Evolutionary conservation across 1,284 basidiomycete genomes (phyloP).

Genomic region (Xerocomus cyaneibrunnescens): DNA sequence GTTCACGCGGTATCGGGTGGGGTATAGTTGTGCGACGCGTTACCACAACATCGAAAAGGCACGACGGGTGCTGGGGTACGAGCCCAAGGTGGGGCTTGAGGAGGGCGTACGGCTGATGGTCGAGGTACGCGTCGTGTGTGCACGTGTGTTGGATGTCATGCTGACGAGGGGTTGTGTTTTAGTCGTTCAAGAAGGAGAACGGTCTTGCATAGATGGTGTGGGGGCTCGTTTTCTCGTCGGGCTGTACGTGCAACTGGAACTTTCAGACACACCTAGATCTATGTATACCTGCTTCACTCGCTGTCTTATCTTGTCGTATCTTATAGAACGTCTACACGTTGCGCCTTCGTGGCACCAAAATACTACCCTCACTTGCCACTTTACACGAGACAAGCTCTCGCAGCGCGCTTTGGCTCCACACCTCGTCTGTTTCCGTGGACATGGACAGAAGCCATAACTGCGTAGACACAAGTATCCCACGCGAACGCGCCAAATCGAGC

Average conservation of each 20-base stretch:
- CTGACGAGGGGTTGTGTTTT: slow-evolving; percentile 7
- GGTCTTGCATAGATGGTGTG: slow-evolving; percentile 19
- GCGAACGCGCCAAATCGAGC: no score
- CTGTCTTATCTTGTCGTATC: slow-evolving; percentile 2
- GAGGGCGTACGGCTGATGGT: slow-evolving; percentile 85
- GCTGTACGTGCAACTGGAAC: background rate
- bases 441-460: no score
- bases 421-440: no score
- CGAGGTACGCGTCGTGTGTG: slow-evolving; percentile 44
- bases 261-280: background rate
- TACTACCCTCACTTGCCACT: no score
- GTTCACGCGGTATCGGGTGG: slow-evolving; percentile 88
- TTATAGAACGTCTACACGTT: no score
- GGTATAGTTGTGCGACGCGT: slow-evolving; percentile 69
- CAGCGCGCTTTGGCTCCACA: no score
- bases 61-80: slow-evolving; percentile 88
- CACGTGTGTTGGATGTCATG: background rate
- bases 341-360: no score
- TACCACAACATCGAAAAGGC: slow-evolving; percentile 98
- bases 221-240: background rate
- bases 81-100: slow-evolving; percentile 86
- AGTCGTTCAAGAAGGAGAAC: slow-evolving; percentile 35
- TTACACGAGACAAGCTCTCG: no score
- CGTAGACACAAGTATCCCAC: no score
- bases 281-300: slow-evolving; percentile 7